Conservation (phyloP, 345 rosid genomes). For the Lepidium africanum region DNA sequence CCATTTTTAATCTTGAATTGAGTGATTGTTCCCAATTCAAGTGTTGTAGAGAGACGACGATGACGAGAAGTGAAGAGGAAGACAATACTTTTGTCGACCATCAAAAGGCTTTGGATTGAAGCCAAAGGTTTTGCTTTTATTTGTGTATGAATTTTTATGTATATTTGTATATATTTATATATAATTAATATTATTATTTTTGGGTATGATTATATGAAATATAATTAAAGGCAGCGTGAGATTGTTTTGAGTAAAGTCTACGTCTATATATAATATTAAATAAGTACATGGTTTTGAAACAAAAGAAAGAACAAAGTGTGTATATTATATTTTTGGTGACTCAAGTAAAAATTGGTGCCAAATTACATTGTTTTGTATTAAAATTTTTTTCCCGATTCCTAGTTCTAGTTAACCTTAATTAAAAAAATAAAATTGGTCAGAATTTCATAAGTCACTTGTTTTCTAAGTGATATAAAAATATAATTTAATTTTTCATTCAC, state of each 20-base stretch:
- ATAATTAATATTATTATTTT: neutral
- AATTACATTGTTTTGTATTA: no score
- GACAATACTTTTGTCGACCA: slow-evolving; percentile 9
- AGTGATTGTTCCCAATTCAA: neutral
- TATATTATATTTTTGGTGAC: no score
- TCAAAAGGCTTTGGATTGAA: slow-evolving; percentile 29
- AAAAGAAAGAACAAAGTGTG: neutral
- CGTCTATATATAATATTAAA: slow-evolving; percentile 4
- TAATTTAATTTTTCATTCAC: no score
- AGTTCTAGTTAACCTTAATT: no score
- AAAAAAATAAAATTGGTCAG: no score
- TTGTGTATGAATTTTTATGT: neutral
- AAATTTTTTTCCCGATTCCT: no score
- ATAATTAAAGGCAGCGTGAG: slow-evolving; percentile 11
- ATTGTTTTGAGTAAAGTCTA: slow-evolving; percentile 25
- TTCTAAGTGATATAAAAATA: no score
- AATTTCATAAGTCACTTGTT: no score
- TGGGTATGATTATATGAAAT: neutral
- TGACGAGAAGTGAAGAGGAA: slow-evolving; percentile 11
- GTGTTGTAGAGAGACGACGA: slow-evolving; percentile 10
- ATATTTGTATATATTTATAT: neutral
- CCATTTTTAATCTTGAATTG: slow-evolving; percentile 10
- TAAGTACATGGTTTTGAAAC: neutral
- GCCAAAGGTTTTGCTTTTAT: slow-evolving; percentile 14
- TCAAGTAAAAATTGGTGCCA: no score